Base-by-base conservation (phyloP, 768 basidiomycete species). In the Suillus subalutaceus region DNA sequence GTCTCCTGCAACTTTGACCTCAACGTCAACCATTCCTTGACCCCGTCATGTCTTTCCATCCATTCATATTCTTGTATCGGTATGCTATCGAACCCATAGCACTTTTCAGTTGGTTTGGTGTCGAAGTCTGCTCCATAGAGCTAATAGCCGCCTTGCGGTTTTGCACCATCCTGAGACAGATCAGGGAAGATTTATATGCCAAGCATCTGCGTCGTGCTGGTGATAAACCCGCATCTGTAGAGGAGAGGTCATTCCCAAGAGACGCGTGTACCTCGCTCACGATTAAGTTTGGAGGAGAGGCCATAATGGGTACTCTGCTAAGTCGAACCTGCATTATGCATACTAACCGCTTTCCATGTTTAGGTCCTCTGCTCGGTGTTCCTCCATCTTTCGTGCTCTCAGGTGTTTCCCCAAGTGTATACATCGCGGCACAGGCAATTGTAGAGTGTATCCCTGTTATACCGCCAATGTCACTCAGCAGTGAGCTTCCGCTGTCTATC, bases 371-470 rank as follows among this genome's bases (percentile, higher is more conserved):
- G 32, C 80, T 93, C 63, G 85, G 88, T 4, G 70, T 85, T 41
- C 84, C 92, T 0, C 87, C 92, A 1, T 94, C 93, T 10, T 96
- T 95, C 80, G 85, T 96, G 82, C 67, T 88, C 18, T 91, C 90
- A 2, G 90, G 90, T 2, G 82, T 85, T 9, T 81, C 87, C 4
- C 88, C 90, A 1, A 75, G 83, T 1, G 80, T 96, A 41, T 94
- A 90, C 76, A 77, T 84, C 13, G 73, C 75, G 20, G 77, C 83
- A 0, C 93, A 93, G 76, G 85, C 85, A 16, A 71, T 90, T 59
- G 83, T 91, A 37, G 84, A 89, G 30, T 73, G 79, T 40, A 75
- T 93, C 6, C 94, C 93, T 1, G 64, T 70, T 38, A 83, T 85
- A 4, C 91, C 86, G 53, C 73, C 73, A 1, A 79, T 87, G 48